phyloP scores from a whole-genome alignment of 371 early-diverging fungal genomes.

The Mucor indicus region DNA sequence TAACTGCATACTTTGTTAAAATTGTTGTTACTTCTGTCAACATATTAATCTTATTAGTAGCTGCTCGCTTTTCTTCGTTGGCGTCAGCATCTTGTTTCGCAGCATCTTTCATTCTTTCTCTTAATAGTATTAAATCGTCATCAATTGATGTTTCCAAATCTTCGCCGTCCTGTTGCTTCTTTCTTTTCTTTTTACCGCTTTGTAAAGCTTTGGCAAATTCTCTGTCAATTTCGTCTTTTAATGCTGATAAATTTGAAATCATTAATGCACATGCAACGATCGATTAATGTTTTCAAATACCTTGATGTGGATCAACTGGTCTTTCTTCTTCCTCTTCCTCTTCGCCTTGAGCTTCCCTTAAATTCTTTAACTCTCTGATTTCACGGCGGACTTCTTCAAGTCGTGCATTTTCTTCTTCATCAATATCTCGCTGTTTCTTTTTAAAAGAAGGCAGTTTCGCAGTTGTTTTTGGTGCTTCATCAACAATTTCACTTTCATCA shows the following conservation, averaged over 20 bases:
- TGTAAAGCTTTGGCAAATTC: conserved; percentile 61
- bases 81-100: conserved; percentile 77
- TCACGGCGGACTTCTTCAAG: conserved; percentile 35
- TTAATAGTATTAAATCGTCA: conserved; percentile 62
- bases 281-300: conserved; percentile 1
- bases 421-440: conserved; percentile 25
- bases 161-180: conserved; percentile 69
- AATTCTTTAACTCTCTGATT: conserved; percentile 24
- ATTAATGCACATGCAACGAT: neutral
- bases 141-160: conserved; percentile 56
- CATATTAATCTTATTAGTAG: conserved; percentile 81
- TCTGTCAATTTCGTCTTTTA: conserved; percentile 57
- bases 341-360: conserved; percentile 1
- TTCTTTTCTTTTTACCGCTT: conserved; percentile 61
- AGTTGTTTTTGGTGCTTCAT: conserved; percentile 2
- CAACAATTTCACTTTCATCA: neutral
- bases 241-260: conserved; percentile 17
- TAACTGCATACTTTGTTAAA: conserved; percentile 62
- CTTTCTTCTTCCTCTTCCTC: conserved; percentile 23
- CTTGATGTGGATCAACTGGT: conserved; percentile 37
- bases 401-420: conserved; percentile 34
- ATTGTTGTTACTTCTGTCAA: conserved; percentile 66
- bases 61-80: conserved; percentile 73
- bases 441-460: conserved; percentile 45
- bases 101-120: conserved; percentile 80